Evolutionary conservation across 805 yeast species (phyloP).

Genomic region (Kodamaea neixiangensis): DNA sequence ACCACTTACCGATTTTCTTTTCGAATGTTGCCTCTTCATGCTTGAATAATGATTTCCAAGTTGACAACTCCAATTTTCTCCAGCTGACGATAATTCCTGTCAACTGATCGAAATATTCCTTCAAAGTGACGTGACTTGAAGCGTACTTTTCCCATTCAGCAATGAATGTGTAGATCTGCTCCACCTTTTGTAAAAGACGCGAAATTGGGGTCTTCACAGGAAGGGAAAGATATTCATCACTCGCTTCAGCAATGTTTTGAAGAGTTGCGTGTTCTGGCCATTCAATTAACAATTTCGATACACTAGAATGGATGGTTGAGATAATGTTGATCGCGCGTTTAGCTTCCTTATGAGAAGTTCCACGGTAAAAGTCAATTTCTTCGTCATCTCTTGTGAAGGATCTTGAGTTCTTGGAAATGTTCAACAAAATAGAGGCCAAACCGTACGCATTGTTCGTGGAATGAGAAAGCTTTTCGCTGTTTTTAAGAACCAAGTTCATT

Average conservation of each 20-base stretch:
- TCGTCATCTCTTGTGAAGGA: slow-evolving; percentile 15
- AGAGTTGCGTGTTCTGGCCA: slow-evolving; percentile 98
- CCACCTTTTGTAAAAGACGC: slow-evolving; percentile 74
- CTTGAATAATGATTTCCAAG: slow-evolving; percentile 78
- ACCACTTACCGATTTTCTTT: slow-evolving; percentile 72
- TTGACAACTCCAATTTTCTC: slow-evolving; percentile 83
- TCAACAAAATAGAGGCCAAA: slow-evolving; percentile 20
- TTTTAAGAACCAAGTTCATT: slow-evolving; percentile 14
- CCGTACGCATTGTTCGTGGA: slow-evolving; percentile 23
- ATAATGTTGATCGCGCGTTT: slow-evolving; percentile 54
- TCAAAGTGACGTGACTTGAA: slow-evolving; percentile 69
- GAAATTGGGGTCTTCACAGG: slow-evolving; percentile 75
- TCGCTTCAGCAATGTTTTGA: slow-evolving; percentile 61
- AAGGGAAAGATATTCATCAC: slow-evolving; percentile 63
- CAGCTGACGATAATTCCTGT: slow-evolving; percentile 79
- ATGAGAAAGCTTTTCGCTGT: slow-evolving; percentile 12
- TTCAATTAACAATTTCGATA: slow-evolving; percentile 50
- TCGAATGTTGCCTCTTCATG: slow-evolving; percentile 57
- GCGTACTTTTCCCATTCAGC: slow-evolving; percentile 96
- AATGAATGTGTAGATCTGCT: slow-evolving; percentile 78
- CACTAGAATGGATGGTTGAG: slow-evolving; percentile 31
- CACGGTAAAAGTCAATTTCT: slow-evolving; percentile 60
- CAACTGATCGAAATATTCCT: slow-evolving; percentile 53
- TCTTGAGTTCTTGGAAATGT: slow-evolving; percentile 18
- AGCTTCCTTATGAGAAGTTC: slow-evolving; percentile 60